These are phyloP conservation scores for Amylostereum chailletii DNA, from an alignment of 1,284 basidiomycete genomes.

Conservation along the genomic window DNA sequence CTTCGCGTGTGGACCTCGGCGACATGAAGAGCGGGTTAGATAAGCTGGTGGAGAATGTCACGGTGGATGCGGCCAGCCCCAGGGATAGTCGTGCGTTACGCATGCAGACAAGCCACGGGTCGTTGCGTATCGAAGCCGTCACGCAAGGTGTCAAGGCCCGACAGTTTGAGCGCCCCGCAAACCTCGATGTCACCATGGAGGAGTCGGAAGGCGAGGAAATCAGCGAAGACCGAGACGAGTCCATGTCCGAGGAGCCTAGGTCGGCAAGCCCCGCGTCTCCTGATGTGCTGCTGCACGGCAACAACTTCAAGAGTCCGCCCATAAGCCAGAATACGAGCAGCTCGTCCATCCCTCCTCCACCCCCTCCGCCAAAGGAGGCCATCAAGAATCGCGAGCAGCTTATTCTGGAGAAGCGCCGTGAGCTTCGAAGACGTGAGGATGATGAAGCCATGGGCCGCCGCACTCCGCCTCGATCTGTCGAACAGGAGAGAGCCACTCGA, in stretches of 20 bases:
- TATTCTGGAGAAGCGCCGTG: conserved; percentile 64
- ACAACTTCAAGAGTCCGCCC: conserved; percentile 14
- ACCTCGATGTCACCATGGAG: conserved; percentile 23
- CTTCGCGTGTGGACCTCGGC: conserved; percentile 35
- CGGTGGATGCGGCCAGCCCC: conserved; percentile 22
- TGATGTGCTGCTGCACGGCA: conserved; percentile 8
- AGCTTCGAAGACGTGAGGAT: conserved; percentile 46
- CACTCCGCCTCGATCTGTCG: conserved; percentile 7
- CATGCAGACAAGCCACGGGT: conserved; percentile 6
- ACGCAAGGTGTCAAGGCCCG: conserved; percentile 24
- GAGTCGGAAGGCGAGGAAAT: conserved; percentile 24
- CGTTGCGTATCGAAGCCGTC: conserved; percentile 20
- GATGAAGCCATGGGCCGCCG: conserved; percentile 29
- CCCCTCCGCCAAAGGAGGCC: conserved; percentile 50
- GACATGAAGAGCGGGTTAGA: conserved; percentile 74
- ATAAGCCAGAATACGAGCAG: conserved; percentile 27
- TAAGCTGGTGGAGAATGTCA: conserved; percentile 69
- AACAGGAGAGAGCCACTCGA: conserved; percentile 21
- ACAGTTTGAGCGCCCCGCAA: conserved; percentile 24
- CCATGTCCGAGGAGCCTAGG: conserved; percentile 2
- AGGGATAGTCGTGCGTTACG: neutral
- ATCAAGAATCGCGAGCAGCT: conserved; percentile 59
- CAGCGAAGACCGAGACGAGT: conserved; percentile 14
- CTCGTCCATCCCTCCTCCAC: conserved; percentile 37
- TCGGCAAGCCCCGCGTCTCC: conserved; percentile 3